These are phyloP conservation scores for Parsonsia alboflavescens DNA, from an alignment of 257 asterid genomes.

Conservation along the genomic window DNA sequence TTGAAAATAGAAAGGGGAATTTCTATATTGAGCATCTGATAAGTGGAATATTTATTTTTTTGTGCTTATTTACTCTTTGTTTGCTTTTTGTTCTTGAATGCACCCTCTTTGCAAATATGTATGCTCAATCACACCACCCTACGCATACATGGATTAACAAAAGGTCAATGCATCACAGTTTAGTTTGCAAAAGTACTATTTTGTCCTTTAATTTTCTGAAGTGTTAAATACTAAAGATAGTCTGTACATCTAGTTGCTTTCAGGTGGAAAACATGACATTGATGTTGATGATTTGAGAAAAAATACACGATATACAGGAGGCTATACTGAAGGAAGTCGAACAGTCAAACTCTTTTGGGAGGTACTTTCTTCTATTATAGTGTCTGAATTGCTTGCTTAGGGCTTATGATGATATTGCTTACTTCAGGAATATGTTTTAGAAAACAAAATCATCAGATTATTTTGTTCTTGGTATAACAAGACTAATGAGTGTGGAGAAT, in stretches of 20 bases:
- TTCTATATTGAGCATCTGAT: not conserved
- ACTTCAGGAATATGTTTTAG: not conserved
- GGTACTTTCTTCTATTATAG: slow-evolving; percentile 38
- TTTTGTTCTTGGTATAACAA: not conserved
- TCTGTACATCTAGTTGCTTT: slow-evolving; percentile 56
- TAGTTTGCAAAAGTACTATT: not conserved
- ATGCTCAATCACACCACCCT: not conserved
- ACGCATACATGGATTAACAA: not conserved
- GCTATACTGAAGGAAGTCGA: slow-evolving; percentile 84
- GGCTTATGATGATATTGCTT: not conserved
- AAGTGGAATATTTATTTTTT: not conserved
- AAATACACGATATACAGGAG: slow-evolving; percentile 88
- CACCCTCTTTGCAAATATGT: not conserved
- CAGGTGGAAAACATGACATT: slow-evolving; percentile 91
- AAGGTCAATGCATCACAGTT: not conserved
- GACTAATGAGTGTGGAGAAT: not conserved
- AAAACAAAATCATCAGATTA: not conserved
- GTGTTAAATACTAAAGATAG: slow-evolving; percentile 18
- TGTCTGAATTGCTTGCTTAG: slow-evolving; percentile 17
- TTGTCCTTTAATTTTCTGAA: not conserved
- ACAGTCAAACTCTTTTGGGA: slow-evolving; percentile 91
- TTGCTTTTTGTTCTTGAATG: not conserved
- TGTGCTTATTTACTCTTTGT: not conserved
- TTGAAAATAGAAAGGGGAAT: not conserved
- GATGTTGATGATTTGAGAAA: slow-evolving; percentile 82